Conservation (phyloP, 129 eudicot species). For the Helianthus annuus region HanXRQr2.0-SUNRISE NC_035449.2:60528385-60528884, state of each 20-base stretch:
- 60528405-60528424: constrained; percentile 88
- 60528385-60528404: constrained; percentile 66
- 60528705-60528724: constrained; percentile 95
- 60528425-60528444: constrained; percentile 93
- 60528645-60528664: background rate
- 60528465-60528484: constrained; percentile 73
- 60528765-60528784: constrained; percentile 82
- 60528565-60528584: constrained; percentile 99
- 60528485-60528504: constrained; percentile 86
- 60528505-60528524: constrained; percentile 95
- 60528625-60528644: background rate
- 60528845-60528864: constrained; percentile 97
- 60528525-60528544: constrained; percentile 89
- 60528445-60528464: constrained; percentile 77
- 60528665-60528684: constrained; percentile 68
- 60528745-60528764: constrained; percentile 94
- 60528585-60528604: constrained; percentile 67
- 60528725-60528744: constrained; percentile 92
- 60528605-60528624: background rate
- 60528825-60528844: constrained; percentile 98
- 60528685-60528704: constrained; percentile 98
- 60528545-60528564: constrained; percentile 77
- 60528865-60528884: constrained; percentile 93
- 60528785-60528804: constrained; percentile 80
- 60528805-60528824: constrained; percentile 66